Conservation (phyloP, 306 rosid genomes). For the Cucurbita argyrosperma region DNA sequence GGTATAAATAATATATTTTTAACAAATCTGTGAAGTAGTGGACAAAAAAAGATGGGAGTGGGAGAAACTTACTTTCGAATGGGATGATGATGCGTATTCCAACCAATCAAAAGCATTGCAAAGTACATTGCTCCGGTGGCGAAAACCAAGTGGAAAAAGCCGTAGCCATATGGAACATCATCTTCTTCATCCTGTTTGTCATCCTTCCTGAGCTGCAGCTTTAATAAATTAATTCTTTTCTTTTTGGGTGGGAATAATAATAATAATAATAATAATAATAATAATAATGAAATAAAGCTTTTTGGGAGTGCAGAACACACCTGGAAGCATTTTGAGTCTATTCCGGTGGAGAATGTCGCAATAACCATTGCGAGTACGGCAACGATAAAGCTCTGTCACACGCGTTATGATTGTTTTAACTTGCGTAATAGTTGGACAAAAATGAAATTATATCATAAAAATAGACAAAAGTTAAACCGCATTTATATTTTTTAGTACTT, state of each 20-base stretch:
- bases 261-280: background rate
- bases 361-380: constrained; percentile 68
- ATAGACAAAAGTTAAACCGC: background rate
- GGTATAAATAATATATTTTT: background rate
- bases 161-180: constrained; percentile 92
- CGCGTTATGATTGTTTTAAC: background rate
- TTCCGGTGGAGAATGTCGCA: constrained; percentile 92
- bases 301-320: constrained; percentile 23
- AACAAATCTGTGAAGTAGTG: background rate
- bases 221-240: constrained; percentile 10
- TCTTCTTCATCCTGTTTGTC: constrained; percentile 51
- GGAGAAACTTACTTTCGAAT: constrained; percentile 47
- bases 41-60: background rate
- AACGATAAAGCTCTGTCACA: constrained; percentile 74
- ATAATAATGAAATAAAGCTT: background rate
- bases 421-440: background rate
- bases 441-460: background rate
- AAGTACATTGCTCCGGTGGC: constrained; percentile 99
- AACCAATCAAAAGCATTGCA: constrained; percentile 86
- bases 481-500: no score
- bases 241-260: background rate
- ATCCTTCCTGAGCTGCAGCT: constrained; percentile 52
- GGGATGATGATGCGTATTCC: constrained; percentile 58
- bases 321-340: constrained; percentile 89
- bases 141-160: constrained; percentile 92